Conservation (phyloP, 768 basidiomycete species). For the Auriscalpium orientale region DNA sequence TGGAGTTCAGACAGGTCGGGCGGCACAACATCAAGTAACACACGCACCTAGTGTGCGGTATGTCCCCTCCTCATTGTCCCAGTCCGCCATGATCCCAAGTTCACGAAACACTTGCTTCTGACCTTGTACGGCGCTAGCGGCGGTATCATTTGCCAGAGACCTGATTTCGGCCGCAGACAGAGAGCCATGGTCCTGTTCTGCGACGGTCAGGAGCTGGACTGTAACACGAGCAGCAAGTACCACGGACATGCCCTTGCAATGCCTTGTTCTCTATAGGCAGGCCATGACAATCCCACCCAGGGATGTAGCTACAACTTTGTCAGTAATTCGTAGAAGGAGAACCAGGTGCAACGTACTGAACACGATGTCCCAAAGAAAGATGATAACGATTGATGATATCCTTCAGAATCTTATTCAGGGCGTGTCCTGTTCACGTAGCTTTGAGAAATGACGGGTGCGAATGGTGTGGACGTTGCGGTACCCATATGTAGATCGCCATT, state of each 20-base stretch:
- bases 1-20: neutral
- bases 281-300: constrained; percentile 98
- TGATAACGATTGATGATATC: constrained; percentile 92
- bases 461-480: constrained; percentile 22
- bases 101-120: constrained; percentile 77
- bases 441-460: neutral
- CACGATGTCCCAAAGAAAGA: constrained; percentile 63
- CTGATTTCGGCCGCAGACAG: constrained; percentile 61
- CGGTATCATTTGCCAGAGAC: constrained; percentile 60
- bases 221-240: no score
- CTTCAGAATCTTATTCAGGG: constrained; percentile 92
- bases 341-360: constrained; percentile 54
- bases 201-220: neutral
- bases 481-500: constrained; percentile 96
- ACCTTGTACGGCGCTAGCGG: constrained; percentile 59
- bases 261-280: constrained; percentile 96
- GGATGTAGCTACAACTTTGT: constrained; percentile 59
- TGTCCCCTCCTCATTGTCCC: constrained; percentile 53
- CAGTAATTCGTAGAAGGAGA: neutral
- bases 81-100: constrained; percentile 90
- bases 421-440: constrained; percentile 60
- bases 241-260: constrained; percentile 31
- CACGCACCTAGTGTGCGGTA: constrained; percentile 79
- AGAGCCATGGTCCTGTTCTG: constrained; percentile 42
- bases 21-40: neutral